Percentiles rank a stretch among this genome's conserved stretches.
phyloP scores from a whole-genome alignment of 2,329 filamentous ascomycete genomes.

The Fusarium subglutinans region DNA sequence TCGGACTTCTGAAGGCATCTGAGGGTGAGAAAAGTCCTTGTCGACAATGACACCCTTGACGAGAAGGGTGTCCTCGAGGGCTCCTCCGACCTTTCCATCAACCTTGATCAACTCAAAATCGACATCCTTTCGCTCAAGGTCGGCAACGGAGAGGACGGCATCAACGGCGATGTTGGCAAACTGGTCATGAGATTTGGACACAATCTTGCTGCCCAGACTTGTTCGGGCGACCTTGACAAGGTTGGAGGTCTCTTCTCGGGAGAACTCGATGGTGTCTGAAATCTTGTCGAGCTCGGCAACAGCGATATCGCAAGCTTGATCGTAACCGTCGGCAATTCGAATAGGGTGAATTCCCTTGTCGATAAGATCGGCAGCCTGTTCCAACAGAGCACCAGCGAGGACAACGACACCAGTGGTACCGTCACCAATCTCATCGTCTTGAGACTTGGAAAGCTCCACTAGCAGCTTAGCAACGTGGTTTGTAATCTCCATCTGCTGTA shows the following conservation, averaged over 20 bases:
- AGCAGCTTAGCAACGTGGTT: constrained; percentile 98
- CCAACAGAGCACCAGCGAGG: constrained; percentile 89
- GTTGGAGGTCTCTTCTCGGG: constrained; percentile 81
- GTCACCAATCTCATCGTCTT: constrained; percentile 98
- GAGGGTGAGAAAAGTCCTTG: constrained; percentile 99
- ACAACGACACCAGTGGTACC: constrained; percentile 98
- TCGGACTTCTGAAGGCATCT: constrained; percentile 95
- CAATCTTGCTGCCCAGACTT: constrained; percentile 97
- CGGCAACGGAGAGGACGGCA: constrained; percentile 94
- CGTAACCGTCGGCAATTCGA: constrained; percentile 97
- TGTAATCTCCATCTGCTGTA: constrained; percentile 98
- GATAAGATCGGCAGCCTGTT: constrained; percentile 96
- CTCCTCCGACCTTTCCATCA: constrained; percentile 95
- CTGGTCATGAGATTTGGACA: constrained; percentile 98
- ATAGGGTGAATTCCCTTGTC: constrained; percentile 99
- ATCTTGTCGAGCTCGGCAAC: constrained; percentile 92
- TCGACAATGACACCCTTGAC: constrained; percentile 99
- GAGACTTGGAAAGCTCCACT: constrained; percentile 96
- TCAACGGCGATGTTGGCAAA: constrained; percentile 98
- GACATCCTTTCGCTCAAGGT: constrained; percentile 94
- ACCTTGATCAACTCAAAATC: constrained; percentile 99
- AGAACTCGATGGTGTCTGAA: constrained; percentile 89
- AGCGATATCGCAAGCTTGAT: constrained; percentile 96
- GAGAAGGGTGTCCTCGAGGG: constrained; percentile 90
- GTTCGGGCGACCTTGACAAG: constrained; percentile 95